Evolutionary conservation across 1,284 basidiomycete genomes (phyloP).

Genomic region (Cutaneotrichosporon dermatis): DNA sequence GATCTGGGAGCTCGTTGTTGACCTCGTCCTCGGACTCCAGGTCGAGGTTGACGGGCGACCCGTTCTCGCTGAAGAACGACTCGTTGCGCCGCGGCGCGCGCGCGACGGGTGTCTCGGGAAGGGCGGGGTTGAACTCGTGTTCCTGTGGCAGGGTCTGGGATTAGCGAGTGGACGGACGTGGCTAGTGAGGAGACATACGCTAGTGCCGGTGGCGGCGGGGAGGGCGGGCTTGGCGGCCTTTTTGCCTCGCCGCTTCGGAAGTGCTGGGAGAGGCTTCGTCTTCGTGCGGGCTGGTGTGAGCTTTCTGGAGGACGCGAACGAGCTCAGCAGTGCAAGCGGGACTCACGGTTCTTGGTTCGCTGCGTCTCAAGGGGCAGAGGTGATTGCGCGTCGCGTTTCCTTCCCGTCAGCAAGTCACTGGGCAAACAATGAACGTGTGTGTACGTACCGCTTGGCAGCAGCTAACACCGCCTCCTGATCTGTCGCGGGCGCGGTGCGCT

Average conservation of each 20-base stretch:
- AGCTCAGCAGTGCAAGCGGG: too few relatives aligned
- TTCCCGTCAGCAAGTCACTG: background rate
- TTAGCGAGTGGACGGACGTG: background rate
- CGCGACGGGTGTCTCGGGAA: slow-evolving; percentile 40
- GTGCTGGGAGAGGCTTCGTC: slow-evolving; percentile 1
- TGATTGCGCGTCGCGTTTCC: slow-evolving; percentile 8
- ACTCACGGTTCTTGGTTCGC: slow-evolving; percentile 22
- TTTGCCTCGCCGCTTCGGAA: slow-evolving; percentile 10
- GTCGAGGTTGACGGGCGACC: slow-evolving; percentile 23
- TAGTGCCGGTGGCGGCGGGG: slow-evolving; percentile 7
- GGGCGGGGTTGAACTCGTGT: slow-evolving; percentile 40
- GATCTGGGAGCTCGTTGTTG: slow-evolving; percentile 39
- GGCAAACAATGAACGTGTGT: too few relatives aligned
- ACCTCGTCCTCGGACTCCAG: slow-evolving; percentile 23
- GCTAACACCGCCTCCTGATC: slow-evolving; percentile 21
- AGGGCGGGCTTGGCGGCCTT: slow-evolving; percentile 14
- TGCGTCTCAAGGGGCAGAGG: background rate
- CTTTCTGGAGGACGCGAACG: background rate
- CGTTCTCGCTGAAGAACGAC: slow-evolving; percentile 33
- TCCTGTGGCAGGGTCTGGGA: slow-evolving; percentile 38
- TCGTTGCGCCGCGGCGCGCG: slow-evolving; percentile 33
- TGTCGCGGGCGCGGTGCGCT: slow-evolving; percentile 23
- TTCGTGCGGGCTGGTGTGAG: slow-evolving; percentile 5
- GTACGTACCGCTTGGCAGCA: slow-evolving; percentile 35
- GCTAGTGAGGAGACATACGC: background rate